A percentile compares a stretch with the other conserved stretches of the same genome.
Evolutionary conservation across 305 asterid species (phyloP).

Genomic region (Fraxinus xanthoxyloides): DNA sequence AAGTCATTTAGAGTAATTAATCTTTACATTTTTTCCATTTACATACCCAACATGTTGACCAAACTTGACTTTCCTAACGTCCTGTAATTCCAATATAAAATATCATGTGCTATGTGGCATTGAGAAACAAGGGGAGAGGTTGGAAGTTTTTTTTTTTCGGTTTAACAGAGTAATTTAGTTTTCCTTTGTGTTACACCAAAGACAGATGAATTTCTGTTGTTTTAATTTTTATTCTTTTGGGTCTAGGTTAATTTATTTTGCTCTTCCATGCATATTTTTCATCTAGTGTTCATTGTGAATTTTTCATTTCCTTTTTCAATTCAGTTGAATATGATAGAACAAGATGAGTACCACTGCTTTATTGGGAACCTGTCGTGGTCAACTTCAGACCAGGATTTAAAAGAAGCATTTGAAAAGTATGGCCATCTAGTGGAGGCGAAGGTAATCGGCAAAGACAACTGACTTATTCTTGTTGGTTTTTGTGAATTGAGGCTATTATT

Average conservation of each 20-base stretch:
- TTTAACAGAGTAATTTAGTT: neutral
- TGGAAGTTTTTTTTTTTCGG: neutral
- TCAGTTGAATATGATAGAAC: conserved; percentile 42
- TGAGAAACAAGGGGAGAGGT: neutral
- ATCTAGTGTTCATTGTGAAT: neutral
- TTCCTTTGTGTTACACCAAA: neutral
- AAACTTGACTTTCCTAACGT: neutral
- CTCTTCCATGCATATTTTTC: neutral
- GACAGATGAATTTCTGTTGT: neutral
- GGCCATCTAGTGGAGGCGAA: conserved; percentile 57
- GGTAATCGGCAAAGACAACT: conserved; percentile 24
- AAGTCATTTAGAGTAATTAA: neutral
- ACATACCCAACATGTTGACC: neutral
- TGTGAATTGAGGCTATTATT: neutral
- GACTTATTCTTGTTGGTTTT: neutral
- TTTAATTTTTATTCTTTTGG: neutral
- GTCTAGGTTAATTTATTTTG: neutral
- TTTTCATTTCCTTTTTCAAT: conserved; percentile 2
- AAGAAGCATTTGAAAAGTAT: conserved; percentile 66
- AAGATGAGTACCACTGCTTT: conserved; percentile 58
- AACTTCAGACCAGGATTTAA: conserved; percentile 53
- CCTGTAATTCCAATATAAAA: neutral
- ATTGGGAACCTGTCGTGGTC: conserved; percentile 64
- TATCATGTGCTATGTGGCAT: neutral
- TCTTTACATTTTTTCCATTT: neutral